A percentile compares a stretch with the other conserved stretches of the same genome.
Conservation (phyloP, 108 stramenopile species). For the Skeletonema tropicum region DNA sequence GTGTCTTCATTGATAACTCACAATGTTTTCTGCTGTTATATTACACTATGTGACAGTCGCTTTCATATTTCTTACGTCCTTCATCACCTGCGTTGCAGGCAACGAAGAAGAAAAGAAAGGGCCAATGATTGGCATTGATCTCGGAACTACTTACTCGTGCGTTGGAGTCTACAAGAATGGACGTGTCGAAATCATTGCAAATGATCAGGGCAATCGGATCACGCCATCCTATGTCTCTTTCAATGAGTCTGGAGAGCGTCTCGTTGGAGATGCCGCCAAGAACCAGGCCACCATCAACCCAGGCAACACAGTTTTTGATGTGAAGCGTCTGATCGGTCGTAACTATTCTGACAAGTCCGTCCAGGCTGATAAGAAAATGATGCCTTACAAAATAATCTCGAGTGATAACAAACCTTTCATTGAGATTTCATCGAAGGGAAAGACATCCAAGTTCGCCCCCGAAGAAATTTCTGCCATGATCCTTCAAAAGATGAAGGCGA, state of each 20-base stretch:
- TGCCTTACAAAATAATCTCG: slow-evolving; percentile 77
- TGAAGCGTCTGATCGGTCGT: slow-evolving; percentile 84
- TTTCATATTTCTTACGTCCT: background rate
- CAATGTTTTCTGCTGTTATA: background rate
- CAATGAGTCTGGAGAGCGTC: slow-evolving; percentile 63
- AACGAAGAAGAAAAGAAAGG: slow-evolving; percentile 8
- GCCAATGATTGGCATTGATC: slow-evolving; percentile 24
- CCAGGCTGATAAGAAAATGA: slow-evolving; percentile 84
- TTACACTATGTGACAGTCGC: background rate
- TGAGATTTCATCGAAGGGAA: slow-evolving; percentile 68
- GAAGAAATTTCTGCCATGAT: slow-evolving; percentile 89
- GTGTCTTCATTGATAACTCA: background rate
- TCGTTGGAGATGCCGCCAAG: slow-evolving; percentile 84
- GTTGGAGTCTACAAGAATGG: slow-evolving; percentile 81
- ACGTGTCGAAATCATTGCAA: slow-evolving; percentile 80
- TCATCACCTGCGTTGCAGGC: background rate
- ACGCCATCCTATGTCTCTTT: slow-evolving; percentile 84
- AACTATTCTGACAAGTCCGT: slow-evolving; percentile 71
- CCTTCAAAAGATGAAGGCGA: slow-evolving; percentile 76
- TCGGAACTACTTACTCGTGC: slow-evolving; percentile 66
- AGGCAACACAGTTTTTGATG: slow-evolving; percentile 80
- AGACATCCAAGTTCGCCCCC: slow-evolving; percentile 63
- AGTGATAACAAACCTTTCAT: slow-evolving; percentile 87
- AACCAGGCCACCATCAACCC: slow-evolving; percentile 83
- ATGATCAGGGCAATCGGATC: slow-evolving; percentile 85